Conservation (phyloP, 768 basidiomycete species). For the Amanita molliuscula region DNA sequence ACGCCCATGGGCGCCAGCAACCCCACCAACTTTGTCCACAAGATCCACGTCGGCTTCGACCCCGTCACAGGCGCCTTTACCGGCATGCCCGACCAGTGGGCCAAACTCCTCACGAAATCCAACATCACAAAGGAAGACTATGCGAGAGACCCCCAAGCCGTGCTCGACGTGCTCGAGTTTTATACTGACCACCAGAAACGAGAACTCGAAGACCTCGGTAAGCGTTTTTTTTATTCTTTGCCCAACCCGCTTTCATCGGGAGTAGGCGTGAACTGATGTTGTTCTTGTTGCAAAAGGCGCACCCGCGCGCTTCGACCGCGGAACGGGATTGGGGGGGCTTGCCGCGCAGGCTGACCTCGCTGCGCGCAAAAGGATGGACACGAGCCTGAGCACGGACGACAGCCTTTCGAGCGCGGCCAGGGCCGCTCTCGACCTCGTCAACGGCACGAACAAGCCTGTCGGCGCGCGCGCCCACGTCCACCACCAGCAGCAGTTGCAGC, state of each 20-base stretch:
- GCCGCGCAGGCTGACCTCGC: conserved; percentile 12
- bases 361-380: conserved; percentile 9
- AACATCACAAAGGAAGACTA: conserved; percentile 98
- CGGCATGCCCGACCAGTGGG: conserved; percentile 97
- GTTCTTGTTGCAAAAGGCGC: conserved; percentile 24
- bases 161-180: conserved; percentile 95
- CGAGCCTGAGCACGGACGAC: conserved; percentile 1
- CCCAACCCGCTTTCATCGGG: conserved; percentile 12
- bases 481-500: neutral
- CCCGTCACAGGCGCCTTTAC: conserved; percentile 91
- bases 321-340: conserved; percentile 82
- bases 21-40: conserved; percentile 97
- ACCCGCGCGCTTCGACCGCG: conserved; percentile 80
- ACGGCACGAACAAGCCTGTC: neutral
- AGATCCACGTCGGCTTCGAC: conserved; percentile 97
- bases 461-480: conserved; percentile 11
- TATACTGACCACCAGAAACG: conserved; percentile 97
- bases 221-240: no score
- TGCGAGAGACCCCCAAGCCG: conserved; percentile 92
- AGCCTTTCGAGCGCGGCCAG: conserved; percentile 4
- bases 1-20: conserved; percentile 92
- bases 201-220: conserved; percentile 58
- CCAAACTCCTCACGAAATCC: conserved; percentile 89
- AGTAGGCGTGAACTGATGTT: conserved; percentile 9
- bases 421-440: conserved; percentile 4